A percentile compares a stretch with the other conserved stretches of the same genome.
Conservation (phyloP, 345 rosid species). For the Eucalyptus polyanthemos region DNA sequence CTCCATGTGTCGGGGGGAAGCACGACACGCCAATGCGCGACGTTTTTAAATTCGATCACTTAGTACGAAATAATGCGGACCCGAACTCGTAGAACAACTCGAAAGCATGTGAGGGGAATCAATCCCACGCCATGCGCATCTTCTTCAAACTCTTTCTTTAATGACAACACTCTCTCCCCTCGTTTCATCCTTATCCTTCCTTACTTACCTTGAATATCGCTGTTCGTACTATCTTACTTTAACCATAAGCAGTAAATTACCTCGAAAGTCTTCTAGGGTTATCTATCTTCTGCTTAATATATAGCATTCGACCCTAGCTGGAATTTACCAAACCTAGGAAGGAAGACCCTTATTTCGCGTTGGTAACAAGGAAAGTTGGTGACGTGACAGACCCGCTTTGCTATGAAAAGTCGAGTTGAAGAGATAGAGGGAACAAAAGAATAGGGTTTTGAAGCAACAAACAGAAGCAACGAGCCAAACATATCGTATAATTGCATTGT, state of each 20-base stretch:
- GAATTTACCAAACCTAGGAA: not conserved
- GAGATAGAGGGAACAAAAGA: not conserved
- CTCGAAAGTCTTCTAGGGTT: not conserved
- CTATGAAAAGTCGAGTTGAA: not conserved
- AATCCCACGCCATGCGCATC: slow-evolving; percentile 33
- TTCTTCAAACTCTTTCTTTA: not conserved
- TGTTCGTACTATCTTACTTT: not conserved
- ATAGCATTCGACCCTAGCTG: not conserved
- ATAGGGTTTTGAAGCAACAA: not conserved
- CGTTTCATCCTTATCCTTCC: not conserved
- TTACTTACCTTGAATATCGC: not conserved
- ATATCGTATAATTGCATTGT: not conserved
- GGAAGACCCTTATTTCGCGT: not conserved
- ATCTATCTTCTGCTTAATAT: not conserved
- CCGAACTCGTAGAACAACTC: slow-evolving; percentile 4
- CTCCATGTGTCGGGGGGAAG: slow-evolving; percentile 38
- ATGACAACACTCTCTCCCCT: not conserved
- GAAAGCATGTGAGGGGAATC: slow-evolving; percentile 21
- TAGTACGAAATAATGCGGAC: not conserved
- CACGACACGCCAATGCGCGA: slow-evolving; percentile 10
- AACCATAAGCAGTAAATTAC: not conserved
- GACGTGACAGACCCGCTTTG: not conserved
- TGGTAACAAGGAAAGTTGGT: not conserved
- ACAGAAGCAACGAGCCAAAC: not conserved
- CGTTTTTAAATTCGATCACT: not conserved